phyloP scores from a whole-genome alignment of 2,329 filamentous ascomycete species.

The Bisporella sp. region DNA sequence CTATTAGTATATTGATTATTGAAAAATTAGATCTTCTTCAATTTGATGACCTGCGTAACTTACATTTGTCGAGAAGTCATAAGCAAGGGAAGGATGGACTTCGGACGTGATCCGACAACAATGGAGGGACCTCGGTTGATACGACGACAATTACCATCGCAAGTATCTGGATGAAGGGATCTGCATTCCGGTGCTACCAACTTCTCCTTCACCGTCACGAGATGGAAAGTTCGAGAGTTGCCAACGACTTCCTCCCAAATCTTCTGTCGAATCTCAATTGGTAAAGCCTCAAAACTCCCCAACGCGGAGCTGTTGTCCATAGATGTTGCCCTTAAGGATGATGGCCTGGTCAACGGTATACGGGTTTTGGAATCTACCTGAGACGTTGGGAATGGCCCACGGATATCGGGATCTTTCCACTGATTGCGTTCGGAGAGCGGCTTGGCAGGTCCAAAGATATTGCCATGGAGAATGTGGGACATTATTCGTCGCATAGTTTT shows the following conservation, averaged over 20 bases:
- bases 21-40: neutral
- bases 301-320: neutral
- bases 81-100: neutral
- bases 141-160: neutral
- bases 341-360: neutral
- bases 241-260: neutral
- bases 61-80: neutral
- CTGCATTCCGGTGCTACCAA: neutral
- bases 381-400: no score
- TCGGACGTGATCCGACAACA: neutral
- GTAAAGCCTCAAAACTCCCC: neutral
- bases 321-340: neutral
- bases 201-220: neutral
- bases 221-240: neutral
- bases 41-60: neutral
- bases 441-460: no score
- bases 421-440: no score
- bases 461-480: no score
- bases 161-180: neutral
- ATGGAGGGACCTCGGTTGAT: neutral
- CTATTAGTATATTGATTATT: neutral
- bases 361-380: neutral
- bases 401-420: no score
- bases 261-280: neutral
- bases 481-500: no score